phyloP scores from a whole-genome alignment of 2,329 filamentous ascomycete genomes.

The Colletotrichum sojae region DNA sequence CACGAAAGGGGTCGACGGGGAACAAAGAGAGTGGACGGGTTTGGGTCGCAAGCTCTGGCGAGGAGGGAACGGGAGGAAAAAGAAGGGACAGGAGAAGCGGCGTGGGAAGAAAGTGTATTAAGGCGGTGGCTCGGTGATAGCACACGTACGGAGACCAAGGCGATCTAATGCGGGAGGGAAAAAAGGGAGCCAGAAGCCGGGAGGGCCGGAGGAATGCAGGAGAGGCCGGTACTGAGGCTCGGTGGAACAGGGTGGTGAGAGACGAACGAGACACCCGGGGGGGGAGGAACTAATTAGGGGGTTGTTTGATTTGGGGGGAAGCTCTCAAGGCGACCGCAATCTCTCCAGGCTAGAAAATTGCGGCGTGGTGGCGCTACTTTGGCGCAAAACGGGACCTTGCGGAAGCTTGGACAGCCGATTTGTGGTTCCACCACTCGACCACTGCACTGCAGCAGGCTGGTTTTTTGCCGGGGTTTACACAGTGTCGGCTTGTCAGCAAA shows the following conservation, averaged over 20 bases:
- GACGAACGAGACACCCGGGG: slow-evolving; percentile 8
- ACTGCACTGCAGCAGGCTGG: slow-evolving; percentile 2
- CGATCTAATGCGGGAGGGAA: slow-evolving; percentile 22
- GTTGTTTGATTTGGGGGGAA: slow-evolving; percentile 33
- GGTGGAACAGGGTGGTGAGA: slow-evolving; percentile 34
- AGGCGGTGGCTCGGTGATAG: slow-evolving; percentile 18
- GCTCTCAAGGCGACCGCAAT: slow-evolving; percentile 37
- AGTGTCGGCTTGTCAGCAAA: slow-evolving; percentile 23
- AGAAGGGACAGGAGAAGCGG: not conserved
- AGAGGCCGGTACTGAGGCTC: slow-evolving; percentile 33
- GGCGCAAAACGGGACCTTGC: slow-evolving; percentile 36
- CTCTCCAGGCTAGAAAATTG: slow-evolving; percentile 34
- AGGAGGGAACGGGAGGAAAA: slow-evolving; percentile 1
- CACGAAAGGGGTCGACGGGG: slow-evolving; percentile 13
- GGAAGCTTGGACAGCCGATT: slow-evolving; percentile 42
- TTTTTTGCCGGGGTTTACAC: slow-evolving; percentile 29
- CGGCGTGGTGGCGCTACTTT: slow-evolving; percentile 42
- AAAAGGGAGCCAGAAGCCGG: slow-evolving; percentile 38
- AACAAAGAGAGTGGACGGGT: slow-evolving; percentile 38
- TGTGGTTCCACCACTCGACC: slow-evolving; percentile 37
- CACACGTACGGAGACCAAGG: slow-evolving; percentile 13
- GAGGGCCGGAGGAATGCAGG: slow-evolving; percentile 32
- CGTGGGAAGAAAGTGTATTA: slow-evolving; percentile 25
- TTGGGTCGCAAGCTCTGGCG: slow-evolving; percentile 29
- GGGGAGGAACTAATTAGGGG: slow-evolving; percentile 36